These are phyloP conservation scores for Cutaneotrichosporon cyanovorans DNA, from an alignment of 1,284 basidiomycete species.

Conservation along the genomic window DNA sequence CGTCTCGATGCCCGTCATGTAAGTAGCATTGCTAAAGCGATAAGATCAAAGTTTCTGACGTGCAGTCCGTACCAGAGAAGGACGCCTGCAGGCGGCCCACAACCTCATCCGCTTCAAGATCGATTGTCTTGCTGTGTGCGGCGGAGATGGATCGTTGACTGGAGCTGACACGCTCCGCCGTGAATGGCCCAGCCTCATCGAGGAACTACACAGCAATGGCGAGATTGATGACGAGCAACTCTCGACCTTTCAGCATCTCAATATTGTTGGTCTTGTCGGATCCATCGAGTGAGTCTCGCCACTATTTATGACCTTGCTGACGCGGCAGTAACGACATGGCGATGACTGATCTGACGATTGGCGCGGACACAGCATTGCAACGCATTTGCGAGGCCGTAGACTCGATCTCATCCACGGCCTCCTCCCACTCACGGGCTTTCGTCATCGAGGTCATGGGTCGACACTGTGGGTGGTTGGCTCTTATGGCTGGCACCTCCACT, in stretches of 20 bases:
- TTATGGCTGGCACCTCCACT: slow-evolving; percentile 83
- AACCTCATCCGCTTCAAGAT: slow-evolving; percentile 95
- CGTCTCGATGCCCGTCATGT: slow-evolving; percentile 76
- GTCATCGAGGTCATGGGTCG: slow-evolving; percentile 99
- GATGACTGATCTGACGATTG: slow-evolving; percentile 94
- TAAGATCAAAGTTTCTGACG: not conserved
- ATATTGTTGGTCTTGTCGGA: slow-evolving; percentile 93
- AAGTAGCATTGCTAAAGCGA: slow-evolving; percentile 12
- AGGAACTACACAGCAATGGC: slow-evolving; percentile 57
- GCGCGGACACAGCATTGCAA: slow-evolving; percentile 87
- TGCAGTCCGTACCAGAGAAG: slow-evolving; percentile 69
- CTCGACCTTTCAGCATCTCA: slow-evolving; percentile 67
- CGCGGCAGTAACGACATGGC: slow-evolving; percentile 79
- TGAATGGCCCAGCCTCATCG: slow-evolving; percentile 84
- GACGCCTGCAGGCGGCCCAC: slow-evolving; percentile 73
- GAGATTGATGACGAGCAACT: slow-evolving; percentile 71
- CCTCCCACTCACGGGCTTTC: slow-evolving; percentile 93
- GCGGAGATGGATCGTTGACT: slow-evolving; percentile 92
- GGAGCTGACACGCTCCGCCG: slow-evolving; percentile 88
- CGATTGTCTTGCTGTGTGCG: slow-evolving; percentile 91
- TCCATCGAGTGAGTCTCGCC: slow-evolving; percentile 66
- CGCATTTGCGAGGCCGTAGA: slow-evolving; percentile 97
- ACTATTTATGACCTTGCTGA: slow-evolving; percentile 5
- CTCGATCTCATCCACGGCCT: slow-evolving; percentile 94
- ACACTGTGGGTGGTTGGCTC: slow-evolving; percentile 94